Evolutionary conservation across 2,329 filamentous ascomycete genomes (phyloP).

Genomic region (Sphaerostilbella broomeana): DNA sequence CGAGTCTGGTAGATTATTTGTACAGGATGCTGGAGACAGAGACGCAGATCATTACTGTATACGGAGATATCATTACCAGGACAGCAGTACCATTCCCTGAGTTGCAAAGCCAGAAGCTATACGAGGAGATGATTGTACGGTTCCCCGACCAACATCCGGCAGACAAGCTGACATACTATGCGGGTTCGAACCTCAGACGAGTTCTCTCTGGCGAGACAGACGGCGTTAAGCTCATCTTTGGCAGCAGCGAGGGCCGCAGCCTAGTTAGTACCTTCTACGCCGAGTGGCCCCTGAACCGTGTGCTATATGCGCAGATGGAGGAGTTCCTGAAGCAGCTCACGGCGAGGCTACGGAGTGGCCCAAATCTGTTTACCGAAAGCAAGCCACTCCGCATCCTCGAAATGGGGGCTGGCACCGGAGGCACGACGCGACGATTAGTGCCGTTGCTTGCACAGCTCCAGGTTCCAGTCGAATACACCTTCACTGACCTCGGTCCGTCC

Average conservation of each 20-base stretch:
- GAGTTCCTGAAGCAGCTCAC: conserved; percentile 23
- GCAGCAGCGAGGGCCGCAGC: conserved; percentile 27
- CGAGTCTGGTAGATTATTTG: too few relatives aligned
- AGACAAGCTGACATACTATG: conserved; percentile 19
- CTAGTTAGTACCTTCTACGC: conserved; percentile 31
- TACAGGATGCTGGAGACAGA: conserved; percentile 12
- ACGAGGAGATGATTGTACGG: conserved; percentile 3
- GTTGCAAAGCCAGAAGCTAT: neutral
- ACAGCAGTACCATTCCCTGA: conserved; percentile 8
- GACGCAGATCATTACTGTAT: conserved; percentile 7
- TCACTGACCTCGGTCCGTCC: conserved; percentile 31
- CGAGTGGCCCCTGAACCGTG: conserved; percentile 29
- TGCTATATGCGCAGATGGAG: conserved; percentile 27
- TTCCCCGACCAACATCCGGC: conserved; percentile 6
- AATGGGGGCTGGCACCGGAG: conserved; percentile 23
- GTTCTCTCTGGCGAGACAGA: conserved; percentile 29
- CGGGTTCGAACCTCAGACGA: conserved; percentile 22
- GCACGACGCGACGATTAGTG: conserved; percentile 27
- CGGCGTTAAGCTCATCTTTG: conserved; percentile 34
- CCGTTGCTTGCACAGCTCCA: conserved; percentile 21
- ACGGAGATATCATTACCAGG: conserved; percentile 6
- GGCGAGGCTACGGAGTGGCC: too few relatives aligned
- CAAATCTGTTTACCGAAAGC: neutral
- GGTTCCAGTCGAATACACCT: conserved; percentile 29
- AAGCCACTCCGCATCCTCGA: conserved; percentile 24